Conservation (phyloP, 768 basidiomycete genomes). For the Termitomyces sp. region DNA sequence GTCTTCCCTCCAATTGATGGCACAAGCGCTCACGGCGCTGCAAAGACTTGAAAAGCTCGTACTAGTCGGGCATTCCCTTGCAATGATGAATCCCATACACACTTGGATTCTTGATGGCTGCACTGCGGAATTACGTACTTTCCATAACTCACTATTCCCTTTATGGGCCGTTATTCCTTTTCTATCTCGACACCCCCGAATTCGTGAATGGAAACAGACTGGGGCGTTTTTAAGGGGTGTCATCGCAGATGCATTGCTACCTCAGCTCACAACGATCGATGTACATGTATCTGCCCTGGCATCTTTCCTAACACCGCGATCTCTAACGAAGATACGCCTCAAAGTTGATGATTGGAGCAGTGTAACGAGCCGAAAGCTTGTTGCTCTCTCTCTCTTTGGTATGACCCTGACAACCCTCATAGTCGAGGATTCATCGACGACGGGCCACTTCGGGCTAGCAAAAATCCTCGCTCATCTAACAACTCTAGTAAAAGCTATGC, state of each 20-base stretch:
- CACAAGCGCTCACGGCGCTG: conserved; percentile 12
- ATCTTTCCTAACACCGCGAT: conserved; percentile 9
- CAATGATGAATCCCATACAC: conserved; percentile 18
- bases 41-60: conserved; percentile 12
- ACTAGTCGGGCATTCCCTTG: conserved; percentile 14
- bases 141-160: conserved; percentile 17
- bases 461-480: conserved; percentile 4
- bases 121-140: conserved; percentile 9
- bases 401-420: conserved; percentile 8
- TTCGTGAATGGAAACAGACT: conserved; percentile 15
- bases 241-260: conserved; percentile 9
- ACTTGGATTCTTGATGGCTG: conserved; percentile 19
- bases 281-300: conserved; percentile 10
- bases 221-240: conserved; percentile 5
- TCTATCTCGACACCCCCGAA: conserved; percentile 8
- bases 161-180: conserved; percentile 14
- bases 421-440: conserved; percentile 7
- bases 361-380: conserved; percentile 1
- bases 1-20: conserved; percentile 12
- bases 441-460: not conserved
- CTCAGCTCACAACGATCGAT: conserved; percentile 12
- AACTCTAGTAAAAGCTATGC: not conserved
- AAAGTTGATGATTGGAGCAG: conserved; percentile 4
- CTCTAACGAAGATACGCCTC: conserved; percentile 9
- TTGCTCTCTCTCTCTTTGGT: conserved; percentile 10